A percentile compares a stretch with the other conserved stretches of the same genome.
These are phyloP conservation scores for Pichia sp. DNA, from an alignment of 1,139 yeast species.

Conservation along the genomic window DNA sequence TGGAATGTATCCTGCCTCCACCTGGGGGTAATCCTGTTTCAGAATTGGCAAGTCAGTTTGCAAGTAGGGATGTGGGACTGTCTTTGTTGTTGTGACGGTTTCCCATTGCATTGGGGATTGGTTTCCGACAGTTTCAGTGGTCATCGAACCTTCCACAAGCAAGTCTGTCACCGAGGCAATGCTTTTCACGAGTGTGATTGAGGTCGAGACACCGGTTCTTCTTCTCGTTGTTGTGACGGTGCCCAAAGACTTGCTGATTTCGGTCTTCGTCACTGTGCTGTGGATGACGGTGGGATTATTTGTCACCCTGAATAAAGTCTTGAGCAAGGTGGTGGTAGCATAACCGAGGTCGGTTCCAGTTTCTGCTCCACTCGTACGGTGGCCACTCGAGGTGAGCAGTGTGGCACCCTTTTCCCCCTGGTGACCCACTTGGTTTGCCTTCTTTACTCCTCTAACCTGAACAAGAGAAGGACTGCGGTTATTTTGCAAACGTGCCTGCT, in stretches of 20 bases:
- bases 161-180: background rate
- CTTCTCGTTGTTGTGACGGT: background rate
- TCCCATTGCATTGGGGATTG: slow-evolving; percentile 14
- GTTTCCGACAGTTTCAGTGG: slow-evolving; percentile 17
- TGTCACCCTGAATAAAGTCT: background rate
- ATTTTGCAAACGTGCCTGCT: background rate
- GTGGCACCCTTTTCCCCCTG: too few species aligned
- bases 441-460: too few species aligned
- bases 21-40: background rate
- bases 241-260: background rate
- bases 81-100: slow-evolving; percentile 12
- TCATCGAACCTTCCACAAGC: slow-evolving; percentile 11
- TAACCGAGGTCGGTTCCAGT: too few species aligned
- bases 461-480: background rate
- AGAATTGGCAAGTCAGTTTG: background rate
- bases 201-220: background rate
- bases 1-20: slow-evolving; percentile 4
- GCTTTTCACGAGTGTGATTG: background rate
- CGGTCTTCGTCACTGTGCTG: background rate
- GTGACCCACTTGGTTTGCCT: too few species aligned
- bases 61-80: background rate
- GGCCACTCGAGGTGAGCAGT: too few species aligned
- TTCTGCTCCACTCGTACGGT: too few species aligned
- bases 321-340: too few species aligned
- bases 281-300: background rate